phyloP scores from a whole-genome alignment of 1,139 yeast species.

The Candida sp. region DNA sequence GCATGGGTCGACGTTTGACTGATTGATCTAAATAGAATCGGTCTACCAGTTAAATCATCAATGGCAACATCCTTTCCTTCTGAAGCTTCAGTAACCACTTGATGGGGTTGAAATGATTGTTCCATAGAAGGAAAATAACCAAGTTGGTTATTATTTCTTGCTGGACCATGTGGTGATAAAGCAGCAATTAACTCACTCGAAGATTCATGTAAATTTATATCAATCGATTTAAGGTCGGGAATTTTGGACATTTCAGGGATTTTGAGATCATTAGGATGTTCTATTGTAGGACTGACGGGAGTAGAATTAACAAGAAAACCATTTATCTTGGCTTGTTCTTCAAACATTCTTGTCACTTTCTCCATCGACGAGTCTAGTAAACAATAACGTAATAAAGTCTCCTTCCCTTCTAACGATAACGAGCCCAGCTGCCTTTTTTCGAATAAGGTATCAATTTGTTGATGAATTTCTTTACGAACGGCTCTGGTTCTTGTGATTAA shows the following conservation, averaged over 20 bases:
- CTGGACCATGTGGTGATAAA: constrained; percentile 39
- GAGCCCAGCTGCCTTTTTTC: constrained; percentile 32
- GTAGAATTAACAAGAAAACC: constrained; percentile 8
- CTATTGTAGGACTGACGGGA: constrained; percentile 21
- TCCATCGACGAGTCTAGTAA: constrained; percentile 42
- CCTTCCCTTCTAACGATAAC: constrained; percentile 43
- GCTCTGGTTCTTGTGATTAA: constrained; percentile 41
- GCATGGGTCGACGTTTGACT: constrained; percentile 69
- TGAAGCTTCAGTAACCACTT: constrained; percentile 55
- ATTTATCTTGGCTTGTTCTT: constrained; percentile 31
- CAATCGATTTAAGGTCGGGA: not conserved
- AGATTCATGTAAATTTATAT: constrained; percentile 36
- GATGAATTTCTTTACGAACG: constrained; percentile 39
- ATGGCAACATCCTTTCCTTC: constrained; percentile 55
- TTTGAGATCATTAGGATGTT: not conserved
- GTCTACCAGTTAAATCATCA: constrained; percentile 69
- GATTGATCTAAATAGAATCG: constrained; percentile 59
- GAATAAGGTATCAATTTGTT: constrained; percentile 38
- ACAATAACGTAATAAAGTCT: constrained; percentile 40
- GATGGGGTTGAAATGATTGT: constrained; percentile 54
- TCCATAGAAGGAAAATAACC: constrained; percentile 22
- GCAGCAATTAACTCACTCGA: constrained; percentile 50
- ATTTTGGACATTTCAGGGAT: not conserved
- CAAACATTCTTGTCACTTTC: constrained; percentile 40
- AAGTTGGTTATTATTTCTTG: constrained; percentile 10